Base-by-base conservation (phyloP, 306 rosid genomes). In the Corylus heterophylla region DNA sequence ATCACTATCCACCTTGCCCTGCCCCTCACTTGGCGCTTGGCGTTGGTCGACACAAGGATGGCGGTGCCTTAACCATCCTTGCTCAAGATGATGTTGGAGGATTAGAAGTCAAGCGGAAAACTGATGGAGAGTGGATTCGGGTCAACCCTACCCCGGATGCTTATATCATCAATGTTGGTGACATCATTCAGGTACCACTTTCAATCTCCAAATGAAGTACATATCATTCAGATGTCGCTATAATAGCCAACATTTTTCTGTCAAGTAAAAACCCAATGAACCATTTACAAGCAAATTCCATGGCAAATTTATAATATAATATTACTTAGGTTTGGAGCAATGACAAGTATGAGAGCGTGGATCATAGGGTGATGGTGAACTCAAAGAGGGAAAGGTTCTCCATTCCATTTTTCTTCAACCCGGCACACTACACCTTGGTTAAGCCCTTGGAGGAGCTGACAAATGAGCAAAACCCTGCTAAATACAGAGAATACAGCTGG, bases 251-350 rank as follows among this genome's bases (percentile, higher is more conserved):
- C 3, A 49, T 2, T 49, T 49, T 49, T 2, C 52, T 11, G 52
- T 11, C 14, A 49, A 49, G 14, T 49, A 48, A 2, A 48, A 39
- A 39, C 45, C 45, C 45, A 42, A 42, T 42, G 45, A 42, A 42
- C 45, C 45, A 42, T 42, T 42, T 42, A 42, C 45, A 12, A 49
- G 52, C 52, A 49, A 49, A 10, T 49, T 49, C 14, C 13, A 10
- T 8, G 16, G 14, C 14, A 12, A 49, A 49, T 11, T 11, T 8
- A 12, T 9, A 42, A 0, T 11, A 49, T 31, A 31, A 1, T 31
- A 13, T 35, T 16, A n/a, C 74, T 55, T 85, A 92, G 98, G 97
- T 90, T 48, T 93, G 97, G 97, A 90, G 89, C 80, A 92, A 90
- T 83, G 90, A 86, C 12, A 84, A 27, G 7, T 92, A 88, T 74